Evolutionary conservation across 495 filamentous ascomycete genomes (phyloP), one percentile per base, ranked within the genome.

Genomic region (Bacidia gigantensis): DNA sequence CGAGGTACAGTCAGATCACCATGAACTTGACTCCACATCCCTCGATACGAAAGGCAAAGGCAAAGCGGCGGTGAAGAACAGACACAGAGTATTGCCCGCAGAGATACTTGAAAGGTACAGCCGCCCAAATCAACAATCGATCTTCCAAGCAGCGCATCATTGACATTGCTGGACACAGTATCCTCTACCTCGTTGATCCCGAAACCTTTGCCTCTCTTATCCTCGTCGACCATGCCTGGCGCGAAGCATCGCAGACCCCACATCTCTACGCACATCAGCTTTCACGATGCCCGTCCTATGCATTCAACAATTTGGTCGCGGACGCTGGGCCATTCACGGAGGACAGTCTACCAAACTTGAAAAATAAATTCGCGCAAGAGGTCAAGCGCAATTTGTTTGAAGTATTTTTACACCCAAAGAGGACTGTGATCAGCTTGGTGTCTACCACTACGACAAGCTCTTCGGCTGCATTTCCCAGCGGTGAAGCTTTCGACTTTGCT

Each of bases 401-500:
- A 59, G 79, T 82, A 7, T 87, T 85, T 62, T 63, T 89, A 20
- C 76, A 81, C 20, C 87, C 87, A 5, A 76, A 62, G 38, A 70
- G 75, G 50, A 89, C 83, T 17, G 64, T 85, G 35, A 74, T 92
- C 55, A 87, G 80, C 52, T 66, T 93, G 23, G 80, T 89, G n/a
- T 89, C 84, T 14, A 84, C 81, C 26, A 87, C 84, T 17, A 84
- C 87, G 62, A 78, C 81, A 50, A 86, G 83, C 54, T 89, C 85
- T 0, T 85, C 87, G 11, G 85, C 84, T 9, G 77, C 81, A 0
- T 83, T 83, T 52, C 87, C 87, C 0, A 83, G 84, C 3, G 87
- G 87, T 20, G 87, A 93, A 64, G 85, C 86, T 42, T 86, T 93
- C 65, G 84, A 86, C 48, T 93, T 92, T 58, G 76, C 76, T 51